Base-by-base conservation (phyloP, 2,329 filamentous ascomycete genomes). In the Hirsutella rhossiliensis region DNA sequence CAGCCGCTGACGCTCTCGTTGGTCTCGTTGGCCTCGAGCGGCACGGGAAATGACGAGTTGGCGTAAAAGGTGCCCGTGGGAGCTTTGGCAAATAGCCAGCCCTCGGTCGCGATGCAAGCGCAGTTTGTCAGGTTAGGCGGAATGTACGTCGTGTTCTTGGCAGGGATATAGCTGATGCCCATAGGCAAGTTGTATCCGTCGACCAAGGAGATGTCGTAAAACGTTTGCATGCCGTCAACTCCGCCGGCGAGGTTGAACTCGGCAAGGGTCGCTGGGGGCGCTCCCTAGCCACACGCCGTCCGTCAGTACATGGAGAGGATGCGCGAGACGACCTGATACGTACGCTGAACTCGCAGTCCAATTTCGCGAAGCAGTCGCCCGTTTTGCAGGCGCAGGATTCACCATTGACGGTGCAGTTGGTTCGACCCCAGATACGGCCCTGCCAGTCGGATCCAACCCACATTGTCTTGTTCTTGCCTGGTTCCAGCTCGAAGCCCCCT, bases 151-250 rank as follows among this genome's bases (percentile, higher is more conserved):
- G 74, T 71, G 52, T 84, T 80, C 43, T 73, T 70, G 19, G 80
- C 73, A 3, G 76, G 73, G 23, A 77, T 68, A 52, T 79, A 75
- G 44, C 72, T 68, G 56, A 78, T 76, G 28, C 76, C 81, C 48
- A 89, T 58, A 2, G 84, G 83, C 1, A 90, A 63, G 57, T 90
- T 90, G 71, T 90, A 90, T 41, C 86, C 86, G 57, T 92, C 86
- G 19, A 92, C 86, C 3, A 90, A 71, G 36, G 84, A 88, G 49
- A 92, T 85, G 60, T 92, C 86, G 64, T 89, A 90, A 60, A 87
- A 92, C 11, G 80, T 83, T 56, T 88, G 82, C 46, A 58, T 62
- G 41, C 67, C 66, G 19, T 69, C 67, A 38, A 72, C 64, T 28
- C 82, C 80, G 27, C 81, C 83, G 41, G 78, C 74, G 15, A 90